These are phyloP conservation scores for Sarocladium oryzae DNA, from an alignment of 2,329 filamentous ascomycete genomes.

Conservation along the genomic window DNA sequence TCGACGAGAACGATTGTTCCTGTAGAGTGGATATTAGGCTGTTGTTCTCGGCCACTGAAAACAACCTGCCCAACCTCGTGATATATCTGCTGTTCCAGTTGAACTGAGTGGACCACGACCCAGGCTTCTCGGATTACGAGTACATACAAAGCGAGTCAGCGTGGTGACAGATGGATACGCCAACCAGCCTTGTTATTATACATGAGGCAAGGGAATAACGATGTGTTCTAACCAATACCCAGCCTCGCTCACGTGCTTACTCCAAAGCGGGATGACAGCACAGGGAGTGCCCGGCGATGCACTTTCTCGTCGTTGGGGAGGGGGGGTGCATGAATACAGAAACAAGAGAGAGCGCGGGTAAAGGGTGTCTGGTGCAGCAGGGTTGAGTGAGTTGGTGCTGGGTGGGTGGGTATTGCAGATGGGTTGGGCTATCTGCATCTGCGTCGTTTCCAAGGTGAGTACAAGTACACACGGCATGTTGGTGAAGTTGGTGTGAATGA, in stretches of 20 bases:
- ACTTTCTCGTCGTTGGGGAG: neutral
- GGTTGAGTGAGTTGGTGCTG: neutral
- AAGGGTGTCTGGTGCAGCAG: too few relatives aligned
- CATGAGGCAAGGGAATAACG: neutral
- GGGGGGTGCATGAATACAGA: constrained; percentile 5
- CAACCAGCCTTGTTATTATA: neutral
- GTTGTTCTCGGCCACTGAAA: too few relatives aligned
- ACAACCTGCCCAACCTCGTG: too few relatives aligned
- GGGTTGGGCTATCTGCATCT: neutral
- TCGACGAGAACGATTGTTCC: too few relatives aligned
- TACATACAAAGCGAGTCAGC: neutral
- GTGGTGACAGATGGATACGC: neutral
- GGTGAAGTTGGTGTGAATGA: neutral
- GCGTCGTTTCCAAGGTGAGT: neutral
- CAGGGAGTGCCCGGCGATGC: neutral
- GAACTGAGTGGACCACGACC: too few relatives aligned
- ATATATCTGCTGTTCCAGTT: too few relatives aligned
- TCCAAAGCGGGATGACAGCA: neutral
- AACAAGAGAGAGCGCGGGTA: constrained; percentile 6
- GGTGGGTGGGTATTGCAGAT: neutral
- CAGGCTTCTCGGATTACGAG: neutral
- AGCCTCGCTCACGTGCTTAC: neutral
- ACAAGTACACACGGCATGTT: too few relatives aligned
- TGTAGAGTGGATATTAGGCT: too few relatives aligned
- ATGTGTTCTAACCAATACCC: neutral